Percentiles rank a stretch among this genome's conserved stretches.
Evolutionary conservation across 805 yeast species (phyloP).

Genomic region (Candida ipomoeae): DNA sequence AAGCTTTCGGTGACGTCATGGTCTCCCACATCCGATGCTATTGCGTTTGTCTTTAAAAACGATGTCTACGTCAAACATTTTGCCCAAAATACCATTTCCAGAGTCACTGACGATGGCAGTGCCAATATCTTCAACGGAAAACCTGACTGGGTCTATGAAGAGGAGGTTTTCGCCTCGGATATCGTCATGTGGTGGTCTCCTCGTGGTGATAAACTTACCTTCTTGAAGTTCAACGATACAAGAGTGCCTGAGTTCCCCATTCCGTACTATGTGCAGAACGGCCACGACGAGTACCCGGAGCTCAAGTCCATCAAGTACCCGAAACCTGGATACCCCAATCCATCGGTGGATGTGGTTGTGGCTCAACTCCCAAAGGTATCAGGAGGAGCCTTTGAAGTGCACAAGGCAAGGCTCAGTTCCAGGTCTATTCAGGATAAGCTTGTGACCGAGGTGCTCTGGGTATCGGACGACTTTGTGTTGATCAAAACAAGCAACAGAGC

Average conservation of each 20-base stretch:
- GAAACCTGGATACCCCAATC: slow-evolving; percentile 77
- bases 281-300: slow-evolving; percentile 34
- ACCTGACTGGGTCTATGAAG: slow-evolving; percentile 95
- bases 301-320: slow-evolving; percentile 68
- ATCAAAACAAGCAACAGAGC: slow-evolving; percentile 62
- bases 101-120: slow-evolving; percentile 69
- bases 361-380: slow-evolving; percentile 11
- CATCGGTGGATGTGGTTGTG: slow-evolving; percentile 44
- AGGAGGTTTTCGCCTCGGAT: slow-evolving; percentile 72
- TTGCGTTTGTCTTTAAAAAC: slow-evolving; percentile 67
- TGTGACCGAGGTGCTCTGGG: slow-evolving; percentile 62
- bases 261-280: slow-evolving; percentile 65
- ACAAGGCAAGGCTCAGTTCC: slow-evolving; percentile 10
- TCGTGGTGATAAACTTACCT: slow-evolving; percentile 58
- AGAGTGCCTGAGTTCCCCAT: slow-evolving; percentile 67
- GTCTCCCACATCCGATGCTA: slow-evolving; percentile 65
- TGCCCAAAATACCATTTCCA: slow-evolving; percentile 27
- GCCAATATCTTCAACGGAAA: slow-evolving; percentile 73
- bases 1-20: slow-evolving; percentile 46
- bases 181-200: slow-evolving; percentile 88
- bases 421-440: slow-evolving; percentile 24
- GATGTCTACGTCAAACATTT: slow-evolving; percentile 58
- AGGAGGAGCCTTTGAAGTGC: slow-evolving; percentile 10
- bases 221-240: slow-evolving; percentile 68
- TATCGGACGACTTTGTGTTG: slow-evolving; percentile 44